These are phyloP conservation scores for Aspergillus oerlinghausenensis DNA, from an alignment of 2,329 filamentous ascomycete species.

Conservation along the genomic window DNA sequence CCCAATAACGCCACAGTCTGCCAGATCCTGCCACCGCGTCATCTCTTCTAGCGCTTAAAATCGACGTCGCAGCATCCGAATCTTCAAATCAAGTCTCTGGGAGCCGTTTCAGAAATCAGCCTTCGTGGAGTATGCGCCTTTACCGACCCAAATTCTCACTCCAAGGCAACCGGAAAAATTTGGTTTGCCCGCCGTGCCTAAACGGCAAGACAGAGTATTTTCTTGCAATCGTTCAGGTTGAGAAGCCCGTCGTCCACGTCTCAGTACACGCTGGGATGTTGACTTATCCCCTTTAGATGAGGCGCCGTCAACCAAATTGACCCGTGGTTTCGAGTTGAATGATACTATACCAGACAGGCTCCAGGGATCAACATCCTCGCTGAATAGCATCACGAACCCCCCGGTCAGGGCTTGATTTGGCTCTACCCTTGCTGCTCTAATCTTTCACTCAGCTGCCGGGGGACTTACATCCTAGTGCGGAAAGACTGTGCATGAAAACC, in stretches of 20 bases:
- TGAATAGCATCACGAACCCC: not conserved
- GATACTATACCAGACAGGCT: not conserved
- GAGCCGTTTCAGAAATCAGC: not conserved
- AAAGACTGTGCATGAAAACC: not conserved
- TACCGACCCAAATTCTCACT: not conserved
- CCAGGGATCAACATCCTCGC: not conserved
- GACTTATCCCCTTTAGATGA: not conserved
- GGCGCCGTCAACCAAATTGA: not conserved
- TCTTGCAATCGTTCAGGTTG: not conserved
- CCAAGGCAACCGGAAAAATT: not conserved
- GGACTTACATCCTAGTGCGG: not conserved
- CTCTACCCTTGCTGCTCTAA: not conserved
- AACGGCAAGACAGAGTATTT: not conserved
- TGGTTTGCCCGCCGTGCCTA: not conserved
- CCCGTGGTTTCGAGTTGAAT: not conserved
- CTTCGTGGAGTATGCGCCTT: not conserved
- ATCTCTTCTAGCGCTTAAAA: conserved; percentile 2
- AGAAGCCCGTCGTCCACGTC: not conserved
- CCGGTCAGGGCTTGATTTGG: not conserved
- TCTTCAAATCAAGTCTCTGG: not conserved
- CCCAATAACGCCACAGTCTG: conserved; percentile 10
- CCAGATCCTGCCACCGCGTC: conserved; percentile 13
- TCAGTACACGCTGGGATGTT: not conserved
- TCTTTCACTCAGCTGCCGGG: not conserved
- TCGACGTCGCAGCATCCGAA: not conserved